phyloP scores from a whole-genome alignment of 257 asterid species.

The Striga asiatica region DNA sequence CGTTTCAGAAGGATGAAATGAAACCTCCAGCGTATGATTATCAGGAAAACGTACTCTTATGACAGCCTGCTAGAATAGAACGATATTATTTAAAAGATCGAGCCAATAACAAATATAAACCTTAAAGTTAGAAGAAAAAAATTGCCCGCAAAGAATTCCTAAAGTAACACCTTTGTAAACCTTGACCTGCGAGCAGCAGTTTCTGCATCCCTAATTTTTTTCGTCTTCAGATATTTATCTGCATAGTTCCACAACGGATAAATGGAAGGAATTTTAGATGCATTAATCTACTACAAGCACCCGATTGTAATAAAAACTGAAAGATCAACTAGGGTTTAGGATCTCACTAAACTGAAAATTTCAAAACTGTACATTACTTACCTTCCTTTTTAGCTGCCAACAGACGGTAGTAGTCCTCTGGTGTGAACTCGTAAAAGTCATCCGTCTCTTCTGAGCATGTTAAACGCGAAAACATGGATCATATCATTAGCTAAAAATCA shows the following conservation, averaged over 20 bases:
- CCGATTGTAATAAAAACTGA: not conserved
- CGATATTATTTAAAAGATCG: slow-evolving; percentile 1
- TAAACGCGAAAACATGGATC: not conserved
- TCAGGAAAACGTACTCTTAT: slow-evolving; percentile 94
- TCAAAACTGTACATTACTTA: slow-evolving; percentile 16
- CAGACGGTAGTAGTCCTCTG: slow-evolving; percentile 79
- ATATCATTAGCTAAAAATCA: not conserved
- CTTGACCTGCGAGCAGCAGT: slow-evolving; percentile 79
- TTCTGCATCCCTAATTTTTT: slow-evolving; percentile 81
- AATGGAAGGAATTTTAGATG: not conserved
- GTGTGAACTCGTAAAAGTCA: slow-evolving; percentile 80
- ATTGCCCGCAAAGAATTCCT: slow-evolving; percentile 12
- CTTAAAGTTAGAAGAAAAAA: not conserved
- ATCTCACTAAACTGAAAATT: not conserved
- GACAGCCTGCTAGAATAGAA: slow-evolving; percentile 42
- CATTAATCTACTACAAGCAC: not conserved
- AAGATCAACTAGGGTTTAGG: not conserved
- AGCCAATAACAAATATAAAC: not conserved
- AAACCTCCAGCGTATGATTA: slow-evolving; percentile 67
- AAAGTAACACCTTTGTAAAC: slow-evolving; percentile 66
- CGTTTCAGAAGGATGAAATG: slow-evolving; percentile 84
- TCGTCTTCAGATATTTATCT: slow-evolving; percentile 80
- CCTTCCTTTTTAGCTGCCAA: slow-evolving; percentile 82
- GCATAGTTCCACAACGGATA: slow-evolving; percentile 12
- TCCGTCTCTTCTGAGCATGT: slow-evolving; percentile 56